Evolutionary conservation across 257 asterid species (phyloP).

Genomic region (Rehmannia glutinosa): DNA sequence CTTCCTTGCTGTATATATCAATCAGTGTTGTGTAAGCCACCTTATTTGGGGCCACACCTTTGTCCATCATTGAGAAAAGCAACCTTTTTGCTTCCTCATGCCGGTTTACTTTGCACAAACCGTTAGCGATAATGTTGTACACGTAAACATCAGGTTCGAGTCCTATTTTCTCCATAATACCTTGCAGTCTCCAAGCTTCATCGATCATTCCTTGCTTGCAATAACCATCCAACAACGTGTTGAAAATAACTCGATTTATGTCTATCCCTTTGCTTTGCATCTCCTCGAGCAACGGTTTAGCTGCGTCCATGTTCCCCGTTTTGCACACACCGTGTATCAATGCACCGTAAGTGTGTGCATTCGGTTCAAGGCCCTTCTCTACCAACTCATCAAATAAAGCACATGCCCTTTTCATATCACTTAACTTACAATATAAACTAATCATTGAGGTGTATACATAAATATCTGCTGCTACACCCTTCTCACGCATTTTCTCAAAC

Average conservation of each 20-base stretch:
- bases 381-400: slow-evolving; percentile 63
- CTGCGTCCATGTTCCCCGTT: slow-evolving; percentile 65
- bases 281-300: slow-evolving; percentile 58
- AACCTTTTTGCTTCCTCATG: slow-evolving; percentile 61
- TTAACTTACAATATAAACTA: slow-evolving; percentile 39
- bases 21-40: slow-evolving; percentile 61
- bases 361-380: slow-evolving; percentile 63
- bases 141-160: slow-evolving; percentile 58
- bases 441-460: slow-evolving; percentile 60
- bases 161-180: slow-evolving; percentile 71
- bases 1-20: slow-evolving; percentile 57
- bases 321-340: slow-evolving; percentile 69
- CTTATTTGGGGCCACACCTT: slow-evolving; percentile 46
- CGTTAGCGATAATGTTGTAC: slow-evolving; percentile 61
- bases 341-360: slow-evolving; percentile 65
- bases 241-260: slow-evolving; percentile 56
- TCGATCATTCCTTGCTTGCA: slow-evolving; percentile 74
- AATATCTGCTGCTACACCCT: slow-evolving; percentile 47
- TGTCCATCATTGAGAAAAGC: slow-evolving; percentile 60
- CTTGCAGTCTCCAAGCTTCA: slow-evolving; percentile 58
- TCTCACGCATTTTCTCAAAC: slow-evolving; percentile 62
- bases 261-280: slow-evolving; percentile 77
- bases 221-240: slow-evolving; percentile 83
- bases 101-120: slow-evolving; percentile 50
- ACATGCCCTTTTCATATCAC: slow-evolving; percentile 56